Conservation (phyloP, 345 rosid species). For the Lepidium africanum region DNA sequence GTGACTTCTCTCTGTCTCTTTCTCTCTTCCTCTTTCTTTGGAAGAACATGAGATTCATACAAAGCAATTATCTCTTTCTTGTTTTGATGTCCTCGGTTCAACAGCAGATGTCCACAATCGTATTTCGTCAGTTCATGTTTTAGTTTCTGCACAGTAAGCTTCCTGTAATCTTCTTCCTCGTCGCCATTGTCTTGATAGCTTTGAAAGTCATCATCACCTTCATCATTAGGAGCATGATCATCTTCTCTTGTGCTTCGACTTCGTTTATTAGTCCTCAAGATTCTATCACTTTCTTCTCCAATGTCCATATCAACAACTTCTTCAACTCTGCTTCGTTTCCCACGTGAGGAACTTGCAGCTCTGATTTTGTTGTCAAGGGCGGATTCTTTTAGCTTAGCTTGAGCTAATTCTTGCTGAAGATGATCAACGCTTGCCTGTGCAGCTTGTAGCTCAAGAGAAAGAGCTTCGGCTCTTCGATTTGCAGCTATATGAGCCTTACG, state of each 20-base stretch:
- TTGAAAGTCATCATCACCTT: slow-evolving; percentile 54
- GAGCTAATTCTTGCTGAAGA: slow-evolving; percentile 77
- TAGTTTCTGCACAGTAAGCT: slow-evolving; percentile 67
- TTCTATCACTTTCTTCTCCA: slow-evolving; percentile 43
- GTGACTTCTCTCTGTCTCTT: slow-evolving; percentile 12
- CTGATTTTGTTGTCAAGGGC: slow-evolving; percentile 77
- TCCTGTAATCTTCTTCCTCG: slow-evolving; percentile 48
- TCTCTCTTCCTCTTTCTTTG: slow-evolving; percentile 33
- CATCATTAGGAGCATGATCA: slow-evolving; percentile 45
- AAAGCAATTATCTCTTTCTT: slow-evolving; percentile 81
- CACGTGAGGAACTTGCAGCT: slow-evolving; percentile 49
- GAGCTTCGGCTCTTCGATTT: slow-evolving; percentile 69
- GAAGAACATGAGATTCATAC: slow-evolving; percentile 68
- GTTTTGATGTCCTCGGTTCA: slow-evolving; percentile 59
- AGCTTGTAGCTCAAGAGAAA: slow-evolving; percentile 70
- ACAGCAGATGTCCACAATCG: slow-evolving; percentile 73
- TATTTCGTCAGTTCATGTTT: slow-evolving; percentile 88
- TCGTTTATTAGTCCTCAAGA: slow-evolving; percentile 51
- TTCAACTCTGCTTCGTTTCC: slow-evolving; percentile 50
- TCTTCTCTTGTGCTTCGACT: slow-evolving; percentile 44
- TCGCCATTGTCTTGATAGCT: slow-evolving; percentile 41
- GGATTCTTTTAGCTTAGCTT: slow-evolving; percentile 74
- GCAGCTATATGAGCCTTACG: slow-evolving; percentile 72
- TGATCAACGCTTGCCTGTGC: slow-evolving; percentile 79
- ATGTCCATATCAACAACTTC: slow-evolving; percentile 59